These are phyloP conservation scores for Nannochloris sp. DNA, from an alignment of 139 green algal species.

Conservation along the genomic window DNA sequence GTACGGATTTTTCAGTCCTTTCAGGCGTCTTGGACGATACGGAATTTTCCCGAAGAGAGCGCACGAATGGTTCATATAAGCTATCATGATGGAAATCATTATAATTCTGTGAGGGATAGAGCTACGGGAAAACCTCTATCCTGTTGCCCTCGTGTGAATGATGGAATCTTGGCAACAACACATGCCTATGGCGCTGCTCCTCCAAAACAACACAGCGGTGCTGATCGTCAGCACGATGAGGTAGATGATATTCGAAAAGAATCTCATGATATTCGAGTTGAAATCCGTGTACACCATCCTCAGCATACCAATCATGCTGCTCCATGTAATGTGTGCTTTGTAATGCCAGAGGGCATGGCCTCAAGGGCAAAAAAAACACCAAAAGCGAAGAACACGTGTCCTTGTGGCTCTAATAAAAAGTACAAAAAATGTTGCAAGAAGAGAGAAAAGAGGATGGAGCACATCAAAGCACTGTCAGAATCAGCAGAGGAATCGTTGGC, in stretches of 20 bases:
- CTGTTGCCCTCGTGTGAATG: not conserved
- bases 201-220: too few species aligned
- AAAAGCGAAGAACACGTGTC: constrained; percentile 13
- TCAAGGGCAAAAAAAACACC: not conserved
- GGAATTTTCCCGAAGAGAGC: constrained; percentile 1
- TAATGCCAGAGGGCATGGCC: too few species aligned
- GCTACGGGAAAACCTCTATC: constrained; percentile 3
- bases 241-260: too few species aligned
- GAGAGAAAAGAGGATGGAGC: not conserved
- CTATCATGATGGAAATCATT: constrained; percentile 48
- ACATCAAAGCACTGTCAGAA: too few species aligned
- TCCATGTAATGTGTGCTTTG: too few species aligned
- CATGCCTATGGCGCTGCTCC: too few species aligned
- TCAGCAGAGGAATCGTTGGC: too few species aligned
- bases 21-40: constrained; percentile 29
- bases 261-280: too few species aligned
- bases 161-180: too few species aligned
- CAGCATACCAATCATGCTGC: too few species aligned
- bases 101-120: constrained; percentile 47
- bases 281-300: too few species aligned
- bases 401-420: constrained; percentile 24
- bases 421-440: constrained; percentile 35
- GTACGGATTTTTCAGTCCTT: constrained; percentile 42
- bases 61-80: constrained; percentile 23
- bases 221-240: too few species aligned